Evolutionary conservation across 345 rosid species (phyloP), one percentile per base, ranked within the genome.

Genomic region (Psidium friedrichsthalianum): DNA sequence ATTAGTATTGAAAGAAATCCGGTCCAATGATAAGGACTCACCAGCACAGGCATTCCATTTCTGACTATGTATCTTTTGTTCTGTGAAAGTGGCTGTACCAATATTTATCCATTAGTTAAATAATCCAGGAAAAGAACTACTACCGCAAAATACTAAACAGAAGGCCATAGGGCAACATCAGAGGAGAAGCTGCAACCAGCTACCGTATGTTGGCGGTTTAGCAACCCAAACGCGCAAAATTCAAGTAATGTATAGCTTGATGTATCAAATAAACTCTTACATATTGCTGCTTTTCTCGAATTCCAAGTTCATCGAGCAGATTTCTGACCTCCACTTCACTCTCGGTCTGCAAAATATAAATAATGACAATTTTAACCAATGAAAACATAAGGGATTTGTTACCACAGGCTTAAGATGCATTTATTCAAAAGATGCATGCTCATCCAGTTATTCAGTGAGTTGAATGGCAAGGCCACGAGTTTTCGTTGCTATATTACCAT

Each of bases 81-180:
- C 91, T 95, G 98, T 36, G 98, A 88, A 86, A 94, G 90, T 36
- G 99, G 99, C 98, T 97, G 96, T 57, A 88, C 90, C 25, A 83
- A 84, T 76, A 85, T 51, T 56, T 24, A 83, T 40, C 85, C 13
- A 85, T 82, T 81, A 86, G 54, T 85, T 36, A 85, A 27, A 52
- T 21, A 44, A 32, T 74, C 55, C 83, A 32, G 42, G 51, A 55
- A 40, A 69, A 16, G 55, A 84, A 53, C 16, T 78, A 58, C 82
- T 6, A 51, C 61, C 51, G 58, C 16, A 21, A 83, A 80, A 47
- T 5, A 36, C 42, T 64, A 36, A 16, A 20, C 76, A 64, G 42
- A 64, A 64, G 76, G 47, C 80, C 80, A 36, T 18, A 36, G 80
- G 36, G 47, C 47, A 36, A 18, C 22, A 49, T 44, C 54, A 59